Percentiles rank a stretch among this genome's conserved stretches.
These are phyloP conservation scores for Calonectria honghensis DNA, from an alignment of 2,329 filamentous ascomycete genomes.

Conservation along the genomic window DNA sequence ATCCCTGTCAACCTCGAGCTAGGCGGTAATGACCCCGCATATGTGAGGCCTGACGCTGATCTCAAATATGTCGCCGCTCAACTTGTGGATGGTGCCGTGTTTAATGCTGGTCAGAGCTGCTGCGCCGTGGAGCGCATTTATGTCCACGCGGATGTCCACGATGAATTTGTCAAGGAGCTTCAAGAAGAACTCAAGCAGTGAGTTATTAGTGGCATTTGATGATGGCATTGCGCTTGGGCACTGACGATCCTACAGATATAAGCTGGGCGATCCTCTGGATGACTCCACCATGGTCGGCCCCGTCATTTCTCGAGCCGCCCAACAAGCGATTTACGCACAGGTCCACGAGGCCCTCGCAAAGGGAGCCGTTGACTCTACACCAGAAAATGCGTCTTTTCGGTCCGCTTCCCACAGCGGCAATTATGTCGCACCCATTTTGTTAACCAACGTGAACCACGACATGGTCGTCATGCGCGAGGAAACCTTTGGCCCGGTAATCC, in stretches of 20 bases:
- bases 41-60: constrained; percentile 89
- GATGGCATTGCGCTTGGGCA: fast-evolving
- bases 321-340: constrained; percentile 83
- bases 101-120: constrained; percentile 97
- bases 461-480: constrained; percentile 95
- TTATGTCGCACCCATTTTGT: constrained; percentile 88
- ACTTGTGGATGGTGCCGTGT: constrained; percentile 94
- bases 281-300: constrained; percentile 87
- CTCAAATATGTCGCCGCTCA: constrained; percentile 91
- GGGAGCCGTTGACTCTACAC: constrained; percentile 88
- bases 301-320: constrained; percentile 87
- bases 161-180: constrained; percentile 84
- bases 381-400: constrained; percentile 84
- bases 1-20: constrained; percentile 91
- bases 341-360: constrained; percentile 87
- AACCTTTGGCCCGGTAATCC: constrained; percentile 93
- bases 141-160: constrained; percentile 87
- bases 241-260: constrained; percentile 71
- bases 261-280: constrained; percentile 89
- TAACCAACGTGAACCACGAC: constrained; percentile 84
- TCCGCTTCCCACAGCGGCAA: constrained; percentile 84
- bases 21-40: constrained; percentile 94
- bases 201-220: not conserved
- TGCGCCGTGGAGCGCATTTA: constrained; percentile 94
- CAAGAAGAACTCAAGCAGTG: constrained; percentile 81